Conservation (phyloP, 495 filamentous ascomycete species). For the Polyplosphaeria fusca region DNA sequence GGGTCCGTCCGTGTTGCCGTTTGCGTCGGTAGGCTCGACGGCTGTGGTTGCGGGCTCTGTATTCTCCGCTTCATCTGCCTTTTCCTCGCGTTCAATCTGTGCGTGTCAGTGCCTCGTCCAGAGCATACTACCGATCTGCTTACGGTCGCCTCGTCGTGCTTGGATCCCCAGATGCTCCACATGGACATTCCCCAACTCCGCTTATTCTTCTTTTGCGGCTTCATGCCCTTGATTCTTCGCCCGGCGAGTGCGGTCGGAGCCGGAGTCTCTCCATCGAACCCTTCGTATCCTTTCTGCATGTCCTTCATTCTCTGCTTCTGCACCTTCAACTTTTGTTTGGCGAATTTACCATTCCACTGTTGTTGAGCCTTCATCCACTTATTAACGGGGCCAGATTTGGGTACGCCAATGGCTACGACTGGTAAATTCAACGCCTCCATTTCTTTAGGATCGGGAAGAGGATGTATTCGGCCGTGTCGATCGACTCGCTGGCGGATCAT, state of each 20-base stretch:
- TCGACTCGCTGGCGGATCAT: constrained; percentile 90
- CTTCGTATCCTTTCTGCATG: constrained; percentile 63
- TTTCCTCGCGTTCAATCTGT: constrained; percentile 28
- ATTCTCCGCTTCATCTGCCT: constrained; percentile 15
- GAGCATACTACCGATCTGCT: background rate
- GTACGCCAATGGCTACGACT: constrained; percentile 64
- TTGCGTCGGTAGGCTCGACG: background rate
- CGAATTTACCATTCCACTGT: constrained; percentile 68
- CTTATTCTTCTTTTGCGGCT: constrained; percentile 51
- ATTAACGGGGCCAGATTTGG: constrained; percentile 73
- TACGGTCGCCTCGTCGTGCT: constrained; percentile 75
- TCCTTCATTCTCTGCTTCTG: constrained; percentile 69
- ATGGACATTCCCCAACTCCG: constrained; percentile 73
- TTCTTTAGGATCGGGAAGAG: constrained; percentile 58
- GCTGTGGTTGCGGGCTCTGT: background rate
- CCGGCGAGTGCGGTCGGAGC: constrained; percentile 81
- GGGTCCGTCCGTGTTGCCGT: background rate
- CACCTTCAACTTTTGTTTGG: constrained; percentile 61
- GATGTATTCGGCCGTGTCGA: constrained; percentile 66
- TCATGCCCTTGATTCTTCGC: constrained; percentile 53
- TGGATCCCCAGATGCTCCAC: constrained; percentile 83
- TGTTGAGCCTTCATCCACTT: constrained; percentile 76
- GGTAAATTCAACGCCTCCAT: constrained; percentile 62
- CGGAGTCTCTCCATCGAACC: constrained; percentile 64
- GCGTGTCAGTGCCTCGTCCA: constrained; percentile 5